Base-by-base conservation (phyloP, 306 rosid species). In the Argentina anserina region DNA sequence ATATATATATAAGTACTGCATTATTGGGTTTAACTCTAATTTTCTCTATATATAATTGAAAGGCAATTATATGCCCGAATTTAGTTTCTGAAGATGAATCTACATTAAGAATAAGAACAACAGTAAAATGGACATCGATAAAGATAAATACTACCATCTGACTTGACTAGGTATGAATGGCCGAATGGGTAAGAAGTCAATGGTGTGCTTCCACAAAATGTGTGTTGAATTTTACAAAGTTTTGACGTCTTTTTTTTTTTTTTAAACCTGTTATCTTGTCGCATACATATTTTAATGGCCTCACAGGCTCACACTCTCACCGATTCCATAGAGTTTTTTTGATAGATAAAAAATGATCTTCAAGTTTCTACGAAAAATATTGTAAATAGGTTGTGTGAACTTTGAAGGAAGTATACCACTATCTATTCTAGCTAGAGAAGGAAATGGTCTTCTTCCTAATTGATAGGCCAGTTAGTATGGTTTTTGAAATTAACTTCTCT, bases 161-260 rank as follows among this genome's bases (percentile, higher is more conserved):
- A 81, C 78, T 75, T 76, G 41, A 69, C 63, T 4, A 7, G 12
- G 41, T 61, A 25, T 71, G 76, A 76, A 82, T 45, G 69, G 37
- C 20, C 68, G 76, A 76, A 82, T 45, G 69, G 37, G 43, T 55
- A 15, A 68, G 63, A 80, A 78, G 88, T 89, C 87, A 87, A 85
- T 76, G 47, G 68, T 81, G 59, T 72, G 68, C 79, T 76, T 63
- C 4, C 37, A 75, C 42, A 73, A 69, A 59, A 25, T 63, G 81
- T 63, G 18, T 13, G 80, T 82, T 81, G 81, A 79, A 58, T 82
- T 81, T 80, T 58, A 41, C 31, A 13, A 9, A 5, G 63, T 72
- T 76, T 37, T 37, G 65, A 69, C 70, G 67, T 34, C 74, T 34
- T 60, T 59, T 25, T 43, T 65, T 65, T 12, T 53, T 21, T 46